Evolutionary conservation across 2,329 filamentous ascomycete genomes (phyloP).

Genomic region (Lasiodiplodia theobromae): DNA sequence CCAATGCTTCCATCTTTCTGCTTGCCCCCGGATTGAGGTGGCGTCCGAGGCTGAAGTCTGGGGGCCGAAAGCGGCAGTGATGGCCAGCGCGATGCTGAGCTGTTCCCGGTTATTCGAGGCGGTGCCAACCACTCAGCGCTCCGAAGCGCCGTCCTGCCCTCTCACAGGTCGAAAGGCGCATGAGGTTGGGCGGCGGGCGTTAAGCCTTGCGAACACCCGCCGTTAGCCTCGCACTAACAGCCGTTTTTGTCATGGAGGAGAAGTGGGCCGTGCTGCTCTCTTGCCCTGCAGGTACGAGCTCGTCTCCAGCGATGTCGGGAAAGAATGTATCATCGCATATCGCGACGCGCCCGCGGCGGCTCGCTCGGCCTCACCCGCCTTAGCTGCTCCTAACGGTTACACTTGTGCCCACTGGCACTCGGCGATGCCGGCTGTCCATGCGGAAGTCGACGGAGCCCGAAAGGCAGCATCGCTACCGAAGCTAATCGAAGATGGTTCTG

Average conservation of each 20-base stretch:
- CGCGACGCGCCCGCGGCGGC: constrained; percentile 10
- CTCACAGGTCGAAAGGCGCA: neutral
- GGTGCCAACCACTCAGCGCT: constrained; percentile 2
- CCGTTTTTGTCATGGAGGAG: neutral
- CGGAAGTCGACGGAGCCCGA: too few species aligned
- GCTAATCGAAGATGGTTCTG: neutral
- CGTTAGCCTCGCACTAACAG: neutral
- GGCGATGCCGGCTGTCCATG: neutral
- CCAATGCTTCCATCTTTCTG: neutral
- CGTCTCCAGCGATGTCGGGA: neutral
- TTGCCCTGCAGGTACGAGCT: neutral
- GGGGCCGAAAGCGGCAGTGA: constrained; percentile 6
- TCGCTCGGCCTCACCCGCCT: constrained; percentile 2
- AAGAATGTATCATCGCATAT: neutral
- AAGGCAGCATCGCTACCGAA: neutral
- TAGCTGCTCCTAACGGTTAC: neutral
- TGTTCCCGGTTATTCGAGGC: constrained; percentile 10
- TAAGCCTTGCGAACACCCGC: neutral
- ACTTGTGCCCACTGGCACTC: neutral
- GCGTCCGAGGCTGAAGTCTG: neutral
- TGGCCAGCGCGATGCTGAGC: neutral
- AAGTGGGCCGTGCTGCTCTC: neutral
- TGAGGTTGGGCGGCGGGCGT: neutral
- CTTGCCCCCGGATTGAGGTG: constrained; percentile 10
- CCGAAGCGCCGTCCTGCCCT: neutral